Conservation (phyloP, 495 filamentous ascomycete species). For the Neurospora intermedia region DNA sequence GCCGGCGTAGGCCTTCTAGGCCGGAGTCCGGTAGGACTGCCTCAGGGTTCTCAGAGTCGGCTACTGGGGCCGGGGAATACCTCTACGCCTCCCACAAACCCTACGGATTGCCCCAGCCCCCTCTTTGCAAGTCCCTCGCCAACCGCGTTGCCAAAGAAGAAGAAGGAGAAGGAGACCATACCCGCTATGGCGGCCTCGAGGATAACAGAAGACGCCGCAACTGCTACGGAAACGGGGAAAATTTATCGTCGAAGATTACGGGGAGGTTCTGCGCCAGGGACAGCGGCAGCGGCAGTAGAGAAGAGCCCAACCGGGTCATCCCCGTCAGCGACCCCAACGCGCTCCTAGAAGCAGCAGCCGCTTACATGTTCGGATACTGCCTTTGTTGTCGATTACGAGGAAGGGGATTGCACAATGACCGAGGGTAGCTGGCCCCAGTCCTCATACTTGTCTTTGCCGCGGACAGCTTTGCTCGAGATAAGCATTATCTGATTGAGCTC, state of each 20-base stretch:
- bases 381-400: neutral
- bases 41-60: neutral
- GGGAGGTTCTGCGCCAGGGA: neutral
- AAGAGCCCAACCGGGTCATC: neutral
- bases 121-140: neutral
- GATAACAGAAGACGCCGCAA: neutral
- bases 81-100: neutral
- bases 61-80: neutral
- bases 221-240: neutral
- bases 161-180: neutral
- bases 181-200: neutral
- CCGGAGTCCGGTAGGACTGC: neutral
- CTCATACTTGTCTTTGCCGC: neutral
- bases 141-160: neutral
- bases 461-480: neutral
- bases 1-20: neutral
- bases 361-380: neutral
- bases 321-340: neutral
- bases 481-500: neutral
- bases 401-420: neutral
- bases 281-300: neutral
- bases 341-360: neutral
- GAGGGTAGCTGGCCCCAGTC: neutral
- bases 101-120: neutral
- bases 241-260: neutral